phyloP scores from a whole-genome alignment of 2,329 filamentous ascomycete species.

The Aspergillus fischeri region DNA sequence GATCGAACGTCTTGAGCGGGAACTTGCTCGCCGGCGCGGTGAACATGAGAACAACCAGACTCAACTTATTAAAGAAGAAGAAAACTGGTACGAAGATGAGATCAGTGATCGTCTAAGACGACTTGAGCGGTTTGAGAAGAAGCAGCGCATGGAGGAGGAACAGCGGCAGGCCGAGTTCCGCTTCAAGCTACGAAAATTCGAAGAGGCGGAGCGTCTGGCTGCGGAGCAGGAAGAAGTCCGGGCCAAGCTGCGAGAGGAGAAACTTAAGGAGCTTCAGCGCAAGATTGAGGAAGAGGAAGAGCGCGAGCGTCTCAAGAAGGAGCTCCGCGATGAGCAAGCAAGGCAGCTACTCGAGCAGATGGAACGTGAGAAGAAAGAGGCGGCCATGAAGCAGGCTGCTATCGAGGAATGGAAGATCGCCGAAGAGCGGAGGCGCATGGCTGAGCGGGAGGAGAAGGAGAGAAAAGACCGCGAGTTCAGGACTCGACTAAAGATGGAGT shows the following conservation, averaged over 20 bases:
- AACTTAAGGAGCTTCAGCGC: conserved; percentile 29
- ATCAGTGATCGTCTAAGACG: conserved; percentile 35
- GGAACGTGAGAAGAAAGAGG: conserved; percentile 27
- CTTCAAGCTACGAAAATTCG: conserved; percentile 18
- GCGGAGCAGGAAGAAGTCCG: conserved; percentile 31
- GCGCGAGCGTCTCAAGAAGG: conserved; percentile 38
- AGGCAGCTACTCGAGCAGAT: conserved; percentile 35
- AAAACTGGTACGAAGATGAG: conserved; percentile 42
- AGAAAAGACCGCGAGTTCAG: conserved; percentile 31
- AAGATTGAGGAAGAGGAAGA: conserved; percentile 43
- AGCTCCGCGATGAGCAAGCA: conserved; percentile 43
- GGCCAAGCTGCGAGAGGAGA: conserved; percentile 24
- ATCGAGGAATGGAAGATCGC: conserved; percentile 35
- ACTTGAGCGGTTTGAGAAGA: conserved; percentile 36
- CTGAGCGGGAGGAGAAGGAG: conserved; percentile 31
- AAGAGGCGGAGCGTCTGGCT: conserved; percentile 30
- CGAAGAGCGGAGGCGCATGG: conserved; percentile 24
- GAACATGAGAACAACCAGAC: conserved; percentile 21
- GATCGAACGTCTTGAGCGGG: conserved; percentile 32
- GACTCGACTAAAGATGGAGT: conserved; percentile 36
- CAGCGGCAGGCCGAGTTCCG: conserved; percentile 14
- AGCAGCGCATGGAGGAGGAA: conserved; percentile 35
- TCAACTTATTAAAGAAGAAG: conserved; percentile 34
- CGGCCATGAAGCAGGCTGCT: conserved; percentile 39
- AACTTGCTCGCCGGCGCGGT: conserved; percentile 26